These are phyloP conservation scores for Claviceps maximensis DNA, from an alignment of 2,329 filamentous ascomycete species.

Conservation along the genomic window DNA sequence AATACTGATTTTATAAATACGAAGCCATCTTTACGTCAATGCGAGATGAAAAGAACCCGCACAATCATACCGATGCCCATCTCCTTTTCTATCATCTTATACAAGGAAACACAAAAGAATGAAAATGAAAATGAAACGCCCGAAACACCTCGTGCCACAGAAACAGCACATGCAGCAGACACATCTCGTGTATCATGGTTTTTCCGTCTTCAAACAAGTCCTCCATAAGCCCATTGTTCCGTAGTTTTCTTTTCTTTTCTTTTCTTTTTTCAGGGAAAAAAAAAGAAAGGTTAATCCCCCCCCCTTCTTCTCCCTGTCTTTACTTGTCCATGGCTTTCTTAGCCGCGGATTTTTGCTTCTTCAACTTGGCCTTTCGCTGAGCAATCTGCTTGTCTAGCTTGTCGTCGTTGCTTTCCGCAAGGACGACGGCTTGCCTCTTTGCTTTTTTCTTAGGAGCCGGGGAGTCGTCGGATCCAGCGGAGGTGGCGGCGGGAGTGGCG, in stretches of 20 bases:
- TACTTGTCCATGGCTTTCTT: slow-evolving; percentile 36
- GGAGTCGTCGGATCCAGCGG: slow-evolving; percentile 8
- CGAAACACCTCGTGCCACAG: background rate
- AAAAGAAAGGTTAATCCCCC: background rate
- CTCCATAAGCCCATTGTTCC: too few species aligned
- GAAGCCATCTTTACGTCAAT: too few species aligned
- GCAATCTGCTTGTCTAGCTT: slow-evolving; percentile 45
- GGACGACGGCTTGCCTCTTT: slow-evolving; percentile 19
- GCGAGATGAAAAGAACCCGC: background rate
- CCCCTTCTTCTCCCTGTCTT: slow-evolving; percentile 4
- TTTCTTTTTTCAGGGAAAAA: slow-evolving; percentile 1
- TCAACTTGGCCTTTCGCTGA: slow-evolving; percentile 43
- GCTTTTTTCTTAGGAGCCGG: slow-evolving; percentile 25
- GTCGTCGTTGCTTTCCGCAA: slow-evolving; percentile 34
- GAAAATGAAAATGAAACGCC: background rate
- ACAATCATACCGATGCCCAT: background rate
- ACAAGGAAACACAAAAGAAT: background rate
- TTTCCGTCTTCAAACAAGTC: too few species aligned
- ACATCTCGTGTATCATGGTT: background rate
- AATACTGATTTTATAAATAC: too few species aligned
- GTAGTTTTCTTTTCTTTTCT: too few species aligned
- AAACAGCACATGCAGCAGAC: background rate
- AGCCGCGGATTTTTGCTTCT: slow-evolving; percentile 45
- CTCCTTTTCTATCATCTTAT: background rate
- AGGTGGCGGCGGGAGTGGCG: slow-evolving; percentile 28